Evolutionary conservation across 345 rosid species (phyloP).

Genomic region (Eucalyptus cladocalyx): DNA sequence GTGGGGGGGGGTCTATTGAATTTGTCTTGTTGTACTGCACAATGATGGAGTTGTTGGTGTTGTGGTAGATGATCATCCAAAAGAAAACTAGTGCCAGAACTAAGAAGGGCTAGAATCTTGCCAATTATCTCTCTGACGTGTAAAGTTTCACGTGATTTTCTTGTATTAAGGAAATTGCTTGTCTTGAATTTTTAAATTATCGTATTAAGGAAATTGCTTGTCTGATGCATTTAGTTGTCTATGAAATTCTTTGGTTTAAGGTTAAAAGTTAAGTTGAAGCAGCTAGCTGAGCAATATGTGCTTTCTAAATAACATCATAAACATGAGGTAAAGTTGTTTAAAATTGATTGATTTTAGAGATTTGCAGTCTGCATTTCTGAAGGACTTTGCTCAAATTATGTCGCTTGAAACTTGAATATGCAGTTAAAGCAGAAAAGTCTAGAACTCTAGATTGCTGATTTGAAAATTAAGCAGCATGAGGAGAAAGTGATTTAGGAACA

Average conservation of each 20-base stretch:
- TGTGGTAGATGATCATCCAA: not conserved
- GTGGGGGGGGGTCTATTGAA: not conserved
- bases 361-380: not conserved
- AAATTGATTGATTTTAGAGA: not conserved
- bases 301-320: conserved; percentile 73
- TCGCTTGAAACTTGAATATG: conserved; percentile 8
- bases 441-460: conserved; percentile 65
- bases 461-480: conserved; percentile 76
- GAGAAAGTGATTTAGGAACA: conserved; percentile 72
- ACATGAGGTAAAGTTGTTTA: conserved; percentile 33
- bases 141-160: not conserved
- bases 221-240: not conserved
- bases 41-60: not conserved
- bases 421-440: conserved; percentile 78
- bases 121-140: not conserved
- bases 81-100: not conserved
- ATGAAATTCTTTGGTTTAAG: conserved; percentile 10
- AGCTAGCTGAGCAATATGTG: conserved; percentile 56
- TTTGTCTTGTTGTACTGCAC: not conserved
- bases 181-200: not conserved
- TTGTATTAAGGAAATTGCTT: not conserved
- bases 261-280: conserved; percentile 75
- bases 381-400: not conserved
- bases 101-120: not conserved
- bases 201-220: not conserved